A percentile compares a stretch with the other conserved stretches of the same genome.
Evolutionary conservation across 108 stramenopile genomes (phyloP).

Genomic region (Seminavis robusta): DNA sequence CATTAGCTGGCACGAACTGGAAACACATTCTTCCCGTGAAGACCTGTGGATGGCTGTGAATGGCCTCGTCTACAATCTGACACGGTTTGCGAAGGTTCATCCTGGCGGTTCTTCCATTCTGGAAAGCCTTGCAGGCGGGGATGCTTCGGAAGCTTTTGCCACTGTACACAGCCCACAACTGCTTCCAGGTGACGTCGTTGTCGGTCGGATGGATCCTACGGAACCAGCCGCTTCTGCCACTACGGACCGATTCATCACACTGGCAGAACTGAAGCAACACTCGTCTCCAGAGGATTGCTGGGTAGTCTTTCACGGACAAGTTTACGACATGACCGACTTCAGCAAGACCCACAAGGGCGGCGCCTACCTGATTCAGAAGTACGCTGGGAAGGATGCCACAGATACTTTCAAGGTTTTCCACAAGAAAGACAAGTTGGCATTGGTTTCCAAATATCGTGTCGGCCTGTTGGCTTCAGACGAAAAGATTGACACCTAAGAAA

Average conservation of each 20-base stretch:
- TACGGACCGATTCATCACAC: background rate
- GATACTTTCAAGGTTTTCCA: constrained; percentile 15
- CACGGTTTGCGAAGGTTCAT: constrained; percentile 8
- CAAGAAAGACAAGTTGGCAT: constrained; percentile 2
- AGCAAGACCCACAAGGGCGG: constrained; percentile 25
- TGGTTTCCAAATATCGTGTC: constrained; percentile 1
- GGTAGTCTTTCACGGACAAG: constrained; percentile 21
- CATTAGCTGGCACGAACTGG: constrained; percentile 39
- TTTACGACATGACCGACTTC: constrained; percentile 32
- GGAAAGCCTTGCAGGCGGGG: background rate
- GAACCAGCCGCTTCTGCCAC: background rate
- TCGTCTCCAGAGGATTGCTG: constrained; percentile 21
- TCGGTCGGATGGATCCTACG: background rate
- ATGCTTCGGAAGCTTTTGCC: background rate
- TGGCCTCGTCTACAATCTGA: constrained; percentile 15
- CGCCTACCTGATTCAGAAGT: constrained; percentile 13
- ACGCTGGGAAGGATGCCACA: constrained; percentile 21
- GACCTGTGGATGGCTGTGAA: constrained; percentile 16
- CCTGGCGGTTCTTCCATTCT: constrained; percentile 14
- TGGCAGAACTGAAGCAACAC: constrained; percentile 8
- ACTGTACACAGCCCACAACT: background rate
- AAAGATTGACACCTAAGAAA: background rate
- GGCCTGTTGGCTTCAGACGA: background rate
- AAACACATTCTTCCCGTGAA: constrained; percentile 39
- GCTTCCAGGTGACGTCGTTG: background rate